These are phyloP conservation scores for Globisporangium camurandrum DNA, from an alignment of 352 stramenopile genomes.

Conservation along the genomic window DNA sequence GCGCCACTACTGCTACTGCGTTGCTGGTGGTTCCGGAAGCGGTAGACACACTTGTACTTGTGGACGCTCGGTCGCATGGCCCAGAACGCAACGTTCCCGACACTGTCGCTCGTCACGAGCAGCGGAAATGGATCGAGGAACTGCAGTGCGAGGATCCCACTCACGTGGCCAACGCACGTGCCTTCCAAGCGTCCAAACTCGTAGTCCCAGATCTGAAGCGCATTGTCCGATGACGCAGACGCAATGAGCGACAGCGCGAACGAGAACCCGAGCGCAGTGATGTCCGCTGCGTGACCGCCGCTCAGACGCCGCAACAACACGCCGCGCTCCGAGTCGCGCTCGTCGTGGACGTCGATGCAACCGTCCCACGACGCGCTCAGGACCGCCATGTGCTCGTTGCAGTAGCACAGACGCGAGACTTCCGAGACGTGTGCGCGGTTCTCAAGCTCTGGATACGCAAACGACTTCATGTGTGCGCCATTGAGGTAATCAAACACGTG, in stretches of 20 bases:
- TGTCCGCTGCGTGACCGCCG: conserved; percentile 69
- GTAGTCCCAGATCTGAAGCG: conserved; percentile 82
- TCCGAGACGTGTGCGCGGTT: conserved; percentile 65
- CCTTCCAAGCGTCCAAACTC: conserved; percentile 76
- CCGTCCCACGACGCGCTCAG: conserved; percentile 80
- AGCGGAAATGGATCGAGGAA: conserved; percentile 75
- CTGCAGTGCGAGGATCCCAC: conserved; percentile 46
- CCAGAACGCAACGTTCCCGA: conserved; percentile 73
- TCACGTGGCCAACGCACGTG: conserved; percentile 71
- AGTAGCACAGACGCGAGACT: conserved; percentile 77
- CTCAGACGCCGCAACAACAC: conserved; percentile 66
- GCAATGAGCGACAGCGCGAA: conserved; percentile 69
- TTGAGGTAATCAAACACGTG: conserved; percentile 87
- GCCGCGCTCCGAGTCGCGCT: conserved; percentile 73
- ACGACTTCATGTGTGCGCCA: conserved; percentile 82
- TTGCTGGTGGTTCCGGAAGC: conserved; percentile 49
- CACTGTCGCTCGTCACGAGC: conserved; percentile 59
- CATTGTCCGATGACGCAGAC: conserved; percentile 58
- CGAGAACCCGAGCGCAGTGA: conserved; percentile 72
- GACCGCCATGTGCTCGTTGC: conserved; percentile 77
- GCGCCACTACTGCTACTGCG: conserved; percentile 3
- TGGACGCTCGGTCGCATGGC: conserved; percentile 50
- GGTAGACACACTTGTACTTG: conserved; percentile 71
- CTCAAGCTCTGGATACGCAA: conserved; percentile 54
- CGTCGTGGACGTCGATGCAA: conserved; percentile 78